Evolutionary conservation across 75 land plant genomes (phyloP).

Genomic region (Ceratopteris richardii): DNA sequence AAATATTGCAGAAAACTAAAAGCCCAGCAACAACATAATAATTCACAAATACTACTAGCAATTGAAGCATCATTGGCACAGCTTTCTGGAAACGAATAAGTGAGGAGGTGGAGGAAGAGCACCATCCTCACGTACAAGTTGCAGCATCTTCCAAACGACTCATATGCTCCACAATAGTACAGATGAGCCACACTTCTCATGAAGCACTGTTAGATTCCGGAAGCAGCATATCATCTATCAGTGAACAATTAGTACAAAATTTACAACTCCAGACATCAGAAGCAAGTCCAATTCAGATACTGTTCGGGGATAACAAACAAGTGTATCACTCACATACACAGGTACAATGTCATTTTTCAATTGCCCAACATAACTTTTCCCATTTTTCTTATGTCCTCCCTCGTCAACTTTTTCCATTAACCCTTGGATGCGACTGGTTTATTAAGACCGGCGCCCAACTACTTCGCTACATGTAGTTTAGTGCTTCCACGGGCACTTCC

Average conservation of each 20-base stretch:
- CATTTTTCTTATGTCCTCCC: not conserved
- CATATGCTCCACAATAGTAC: not conserved
- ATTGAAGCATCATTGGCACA: not conserved
- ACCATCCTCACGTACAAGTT: not conserved
- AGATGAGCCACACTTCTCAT: not conserved
- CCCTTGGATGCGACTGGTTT: not conserved
- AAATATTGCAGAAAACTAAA: too few relatives aligned
- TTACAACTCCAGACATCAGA: not conserved
- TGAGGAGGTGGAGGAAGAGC: not conserved
- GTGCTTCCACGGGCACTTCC: not conserved
- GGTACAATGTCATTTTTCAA: not conserved
- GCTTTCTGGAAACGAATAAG: not conserved
- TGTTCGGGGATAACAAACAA: conserved; percentile 1
- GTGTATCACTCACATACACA: not conserved
- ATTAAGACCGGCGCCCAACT: not conserved
- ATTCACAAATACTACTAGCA: not conserved
- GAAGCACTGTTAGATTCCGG: not conserved
- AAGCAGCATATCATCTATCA: too few relatives aligned
- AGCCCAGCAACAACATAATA: not conserved
- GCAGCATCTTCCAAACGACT: not conserved
- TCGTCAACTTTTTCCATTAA: not conserved
- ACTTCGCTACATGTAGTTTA: not conserved
- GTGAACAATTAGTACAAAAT: not conserved
- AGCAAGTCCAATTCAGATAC: not conserved
- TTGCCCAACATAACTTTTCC: not conserved